Percentiles rank a stretch among this genome's conserved stretches.
phyloP scores from a whole-genome alignment of 768 basidiomycete species.

The Suillus paluster region DNA sequence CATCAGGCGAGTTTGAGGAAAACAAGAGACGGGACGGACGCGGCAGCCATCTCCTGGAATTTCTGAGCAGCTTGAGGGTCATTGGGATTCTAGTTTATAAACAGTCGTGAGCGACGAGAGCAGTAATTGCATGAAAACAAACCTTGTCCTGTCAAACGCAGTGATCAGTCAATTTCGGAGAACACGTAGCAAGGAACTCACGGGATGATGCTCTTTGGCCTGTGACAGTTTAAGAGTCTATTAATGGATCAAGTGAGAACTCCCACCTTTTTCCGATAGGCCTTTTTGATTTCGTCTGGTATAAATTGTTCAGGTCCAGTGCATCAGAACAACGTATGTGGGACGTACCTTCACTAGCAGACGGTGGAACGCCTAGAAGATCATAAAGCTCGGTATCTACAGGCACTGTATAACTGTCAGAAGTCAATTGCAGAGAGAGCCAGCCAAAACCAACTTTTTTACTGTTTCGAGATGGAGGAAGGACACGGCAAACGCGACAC shows the following conservation, averaged over 20 bases:
- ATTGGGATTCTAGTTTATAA: slow-evolving; percentile 72
- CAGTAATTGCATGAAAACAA: slow-evolving; percentile 15
- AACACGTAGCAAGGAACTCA: slow-evolving; percentile 39
- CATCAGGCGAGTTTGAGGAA: slow-evolving; percentile 12
- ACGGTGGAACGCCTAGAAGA: slow-evolving; percentile 71
- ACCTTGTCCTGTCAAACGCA: slow-evolving; percentile 66
- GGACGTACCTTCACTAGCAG: slow-evolving; percentile 70
- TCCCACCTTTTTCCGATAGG: slow-evolving; percentile 88
- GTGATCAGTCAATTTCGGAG: slow-evolving; percentile 7
- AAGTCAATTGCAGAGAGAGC: slow-evolving; percentile 18
- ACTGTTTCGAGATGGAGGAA: slow-evolving; percentile 26
- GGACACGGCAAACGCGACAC: slow-evolving; percentile 1
- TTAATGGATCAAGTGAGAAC: slow-evolving; percentile 17
- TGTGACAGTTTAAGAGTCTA: slow-evolving; percentile 36
- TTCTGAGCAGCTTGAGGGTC: slow-evolving; percentile 81
- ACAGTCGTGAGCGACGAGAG: background rate
- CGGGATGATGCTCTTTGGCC: slow-evolving; percentile 90
- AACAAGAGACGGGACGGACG: slow-evolving; percentile 53
- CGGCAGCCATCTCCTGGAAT: slow-evolving; percentile 89
- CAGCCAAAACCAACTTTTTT: slow-evolving; percentile 17
- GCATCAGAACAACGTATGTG: slow-evolving; percentile 3
- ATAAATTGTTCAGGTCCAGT: slow-evolving; percentile 15
- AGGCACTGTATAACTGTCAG: slow-evolving; percentile 51
- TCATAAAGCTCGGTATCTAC: slow-evolving; percentile 87
- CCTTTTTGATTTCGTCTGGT: slow-evolving; percentile 88